phyloP scores from a whole-genome alignment of 257 asterid species.

The Phtheirospermum japonicum region DNA sequence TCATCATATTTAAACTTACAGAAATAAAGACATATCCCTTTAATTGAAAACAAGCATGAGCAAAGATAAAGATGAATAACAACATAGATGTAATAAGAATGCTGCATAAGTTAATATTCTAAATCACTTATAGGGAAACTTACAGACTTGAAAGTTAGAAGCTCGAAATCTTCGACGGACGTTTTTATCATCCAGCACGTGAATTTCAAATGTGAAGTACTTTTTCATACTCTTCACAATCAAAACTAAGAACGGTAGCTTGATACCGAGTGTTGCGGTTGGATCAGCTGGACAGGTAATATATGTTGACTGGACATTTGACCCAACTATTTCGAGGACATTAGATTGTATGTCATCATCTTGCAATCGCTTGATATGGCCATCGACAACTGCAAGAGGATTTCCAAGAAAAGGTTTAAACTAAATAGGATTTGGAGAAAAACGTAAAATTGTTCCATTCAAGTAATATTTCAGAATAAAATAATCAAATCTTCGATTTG shows the following conservation, averaged over 20 bases:
- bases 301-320: conserved; percentile 77
- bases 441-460: conserved; percentile 4
- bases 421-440: too few relatives aligned
- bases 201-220: conserved; percentile 95
- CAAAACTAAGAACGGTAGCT: conserved; percentile 89
- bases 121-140: conserved; percentile 47
- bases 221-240: conserved; percentile 82
- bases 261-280: conserved; percentile 90
- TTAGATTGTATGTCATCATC: conserved; percentile 97
- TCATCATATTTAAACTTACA: not conserved
- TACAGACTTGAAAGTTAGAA: conserved; percentile 98
- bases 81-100: conserved; percentile 8
- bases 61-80: conserved; percentile 1
- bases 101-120: not conserved
- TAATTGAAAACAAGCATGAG: not conserved
- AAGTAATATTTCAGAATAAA: not conserved
- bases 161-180: conserved; percentile 96
- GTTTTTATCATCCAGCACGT: conserved; percentile 97
- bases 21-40: not conserved
- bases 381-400: conserved; percentile 67
- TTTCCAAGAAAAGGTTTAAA: conserved; percentile 1
- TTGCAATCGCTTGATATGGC: conserved; percentile 77
- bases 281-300: conserved; percentile 99
- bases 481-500: not conserved
- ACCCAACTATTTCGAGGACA: conserved; percentile 76